A percentile compares a stretch with the other conserved stretches of the same genome.
Evolutionary conservation across 2,329 filamentous ascomycete genomes (phyloP).

Genomic region (Aspergillus sp.): DNA sequence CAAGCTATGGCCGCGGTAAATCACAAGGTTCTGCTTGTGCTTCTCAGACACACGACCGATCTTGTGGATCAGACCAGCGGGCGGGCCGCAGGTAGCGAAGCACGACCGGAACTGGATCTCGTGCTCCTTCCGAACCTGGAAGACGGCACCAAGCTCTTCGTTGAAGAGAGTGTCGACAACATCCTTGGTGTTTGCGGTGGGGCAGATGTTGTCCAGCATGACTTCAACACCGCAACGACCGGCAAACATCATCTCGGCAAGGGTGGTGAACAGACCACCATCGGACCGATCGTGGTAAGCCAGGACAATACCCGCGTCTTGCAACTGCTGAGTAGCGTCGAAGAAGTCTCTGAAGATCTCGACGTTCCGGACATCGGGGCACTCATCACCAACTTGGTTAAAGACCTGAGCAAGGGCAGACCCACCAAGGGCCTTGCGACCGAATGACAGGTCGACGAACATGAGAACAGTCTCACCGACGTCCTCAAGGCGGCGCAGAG

Average conservation of each 20-base stretch:
- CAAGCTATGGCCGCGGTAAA: constrained; percentile 68
- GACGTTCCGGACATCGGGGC: constrained; percentile 80
- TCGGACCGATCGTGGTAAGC: constrained; percentile 95
- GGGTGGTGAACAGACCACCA: constrained; percentile 83
- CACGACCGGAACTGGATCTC: constrained; percentile 83
- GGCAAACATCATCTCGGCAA: constrained; percentile 98
- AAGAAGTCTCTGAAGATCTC: constrained; percentile 86
- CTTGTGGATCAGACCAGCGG: constrained; percentile 75
- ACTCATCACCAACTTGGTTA: constrained; percentile 77
- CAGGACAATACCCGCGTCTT: constrained; percentile 71
- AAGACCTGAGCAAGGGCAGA: constrained; percentile 90
- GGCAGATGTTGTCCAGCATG: constrained; percentile 68
- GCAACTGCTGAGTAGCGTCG: constrained; percentile 72
- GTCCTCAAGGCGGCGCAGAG: constrained; percentile 77
- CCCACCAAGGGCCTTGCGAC: constrained; percentile 79
- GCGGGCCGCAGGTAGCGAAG: constrained; percentile 86
- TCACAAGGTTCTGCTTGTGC: constrained; percentile 71
- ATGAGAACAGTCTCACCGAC: constrained; percentile 86
- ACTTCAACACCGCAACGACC: constrained; percentile 86
- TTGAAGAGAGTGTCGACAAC: constrained; percentile 84
- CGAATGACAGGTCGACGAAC: constrained; percentile 84
- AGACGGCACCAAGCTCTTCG: constrained; percentile 92
- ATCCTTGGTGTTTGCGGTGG: constrained; percentile 61
- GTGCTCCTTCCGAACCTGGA: constrained; percentile 85
- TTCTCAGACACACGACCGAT: constrained; percentile 71